Conservation (phyloP, 1,284 basidiomycete species). For the Tylopilus sp. region DNA sequence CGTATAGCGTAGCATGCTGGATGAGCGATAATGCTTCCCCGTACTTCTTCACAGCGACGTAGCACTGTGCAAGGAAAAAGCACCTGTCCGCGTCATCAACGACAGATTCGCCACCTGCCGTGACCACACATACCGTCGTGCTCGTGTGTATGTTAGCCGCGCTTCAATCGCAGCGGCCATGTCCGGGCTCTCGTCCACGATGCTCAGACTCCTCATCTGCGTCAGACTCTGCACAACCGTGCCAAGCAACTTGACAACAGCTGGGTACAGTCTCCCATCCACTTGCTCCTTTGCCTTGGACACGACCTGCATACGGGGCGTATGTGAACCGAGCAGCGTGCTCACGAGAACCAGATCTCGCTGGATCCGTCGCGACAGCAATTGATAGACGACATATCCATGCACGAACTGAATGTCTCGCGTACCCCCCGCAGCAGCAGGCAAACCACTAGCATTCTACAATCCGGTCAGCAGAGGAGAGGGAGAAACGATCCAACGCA, state of each 20-base stretch:
- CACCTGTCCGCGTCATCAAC: constrained; percentile 41
- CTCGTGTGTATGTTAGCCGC: constrained; percentile 68
- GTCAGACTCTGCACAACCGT: constrained; percentile 77
- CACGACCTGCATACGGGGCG: constrained; percentile 25
- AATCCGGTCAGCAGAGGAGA: constrained; percentile 7
- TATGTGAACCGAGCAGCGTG: constrained; percentile 50
- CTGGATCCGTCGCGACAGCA: constrained; percentile 80
- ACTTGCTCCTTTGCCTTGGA: constrained; percentile 48
- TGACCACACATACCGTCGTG: constrained; percentile 51
- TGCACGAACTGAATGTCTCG: constrained; percentile 80
- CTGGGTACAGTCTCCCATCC: constrained; percentile 69
- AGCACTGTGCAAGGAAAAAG: constrained; percentile 66
- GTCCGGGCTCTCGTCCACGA: constrained; percentile 85
- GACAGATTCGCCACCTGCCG: not conserved
- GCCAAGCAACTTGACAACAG: constrained; percentile 83
- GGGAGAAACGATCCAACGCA: constrained; percentile 28
- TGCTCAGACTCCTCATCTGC: constrained; percentile 75
- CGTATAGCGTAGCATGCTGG: constrained; percentile 63
- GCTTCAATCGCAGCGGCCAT: constrained; percentile 74
- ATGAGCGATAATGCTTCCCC: constrained; percentile 65
- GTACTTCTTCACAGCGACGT: constrained; percentile 63
- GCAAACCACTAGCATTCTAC: constrained; percentile 18
- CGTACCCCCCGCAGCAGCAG: constrained; percentile 39
- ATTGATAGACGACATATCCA: constrained; percentile 80
- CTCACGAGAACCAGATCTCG: constrained; percentile 81